Conservation (phyloP, 352 stramenopile genomes). For the Pythium volutum region DNA sequence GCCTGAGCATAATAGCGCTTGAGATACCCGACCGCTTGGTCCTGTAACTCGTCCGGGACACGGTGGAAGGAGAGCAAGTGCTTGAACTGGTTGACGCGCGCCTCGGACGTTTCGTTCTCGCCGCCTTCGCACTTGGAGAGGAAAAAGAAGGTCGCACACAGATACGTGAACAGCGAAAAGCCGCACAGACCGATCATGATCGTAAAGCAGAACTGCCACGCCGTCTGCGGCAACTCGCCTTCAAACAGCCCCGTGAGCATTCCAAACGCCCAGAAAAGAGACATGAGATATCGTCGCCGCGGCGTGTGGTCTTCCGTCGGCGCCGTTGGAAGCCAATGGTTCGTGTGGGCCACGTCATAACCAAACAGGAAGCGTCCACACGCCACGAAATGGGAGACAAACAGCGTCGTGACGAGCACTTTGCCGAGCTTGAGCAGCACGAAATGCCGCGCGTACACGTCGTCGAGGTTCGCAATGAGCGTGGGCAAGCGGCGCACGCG, state of each 20-base stretch:
- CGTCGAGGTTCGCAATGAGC: slow-evolving; percentile 52
- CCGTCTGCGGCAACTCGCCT: slow-evolving; percentile 48
- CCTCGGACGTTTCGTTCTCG: slow-evolving; percentile 50
- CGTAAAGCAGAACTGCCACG: slow-evolving; percentile 61
- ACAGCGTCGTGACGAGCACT: slow-evolving; percentile 44
- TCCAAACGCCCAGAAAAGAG: slow-evolving; percentile 66
- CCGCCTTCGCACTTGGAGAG: slow-evolving; percentile 78
- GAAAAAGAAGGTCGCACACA: slow-evolving; percentile 77
- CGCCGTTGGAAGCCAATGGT: slow-evolving; percentile 48
- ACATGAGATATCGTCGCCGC: slow-evolving; percentile 40
- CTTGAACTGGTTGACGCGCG: slow-evolving; percentile 68
- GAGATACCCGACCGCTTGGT: slow-evolving; percentile 66
- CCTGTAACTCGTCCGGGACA: slow-evolving; percentile 52
- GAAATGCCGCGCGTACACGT: slow-evolving; percentile 65
- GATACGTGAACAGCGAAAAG: slow-evolving; percentile 65
- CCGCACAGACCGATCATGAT: slow-evolving; percentile 58
- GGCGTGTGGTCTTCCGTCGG: slow-evolving; percentile 28
- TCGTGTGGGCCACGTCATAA: slow-evolving; percentile 38
- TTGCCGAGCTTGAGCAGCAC: slow-evolving; percentile 34
- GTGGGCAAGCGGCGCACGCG: slow-evolving; percentile 37
- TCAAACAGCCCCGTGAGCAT: slow-evolving; percentile 69
- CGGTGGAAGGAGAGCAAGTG: slow-evolving; percentile 67
- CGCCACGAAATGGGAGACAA: slow-evolving; percentile 53
- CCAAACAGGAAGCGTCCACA: slow-evolving; percentile 62
- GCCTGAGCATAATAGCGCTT: slow-evolving; percentile 66